Percentiles rank a stretch among this genome's conserved stretches.
Evolutionary conservation across 495 filamentous ascomycete species (phyloP).

Genomic region (Xylaria curta): DNA sequence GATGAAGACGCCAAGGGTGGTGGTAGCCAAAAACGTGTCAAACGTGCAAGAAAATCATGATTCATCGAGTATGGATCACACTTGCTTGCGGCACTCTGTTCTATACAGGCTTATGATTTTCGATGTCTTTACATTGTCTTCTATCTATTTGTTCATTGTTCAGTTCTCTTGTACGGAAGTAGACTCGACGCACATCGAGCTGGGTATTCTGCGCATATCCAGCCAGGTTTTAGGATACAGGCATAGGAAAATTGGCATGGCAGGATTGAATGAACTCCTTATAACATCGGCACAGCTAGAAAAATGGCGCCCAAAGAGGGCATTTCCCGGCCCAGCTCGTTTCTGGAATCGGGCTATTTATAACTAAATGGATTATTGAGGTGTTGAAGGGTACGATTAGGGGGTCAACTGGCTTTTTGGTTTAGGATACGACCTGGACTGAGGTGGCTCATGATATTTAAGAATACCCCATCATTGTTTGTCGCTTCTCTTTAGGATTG

Average conservation of each 20-base stretch:
- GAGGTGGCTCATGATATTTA: slow-evolving; percentile 19
- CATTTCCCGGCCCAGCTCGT: not conserved
- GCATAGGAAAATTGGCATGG: slow-evolving; percentile 20
- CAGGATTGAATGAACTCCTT: slow-evolving; percentile 4
- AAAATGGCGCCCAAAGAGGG: slow-evolving; percentile 17
- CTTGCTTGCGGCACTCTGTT: not conserved
- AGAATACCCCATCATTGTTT: slow-evolving; percentile 8
- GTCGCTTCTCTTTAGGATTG: not conserved
- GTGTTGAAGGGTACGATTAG: slow-evolving; percentile 2
- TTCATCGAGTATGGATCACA: not conserved
- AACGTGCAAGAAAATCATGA: slow-evolving; percentile 37
- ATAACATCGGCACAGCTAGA: slow-evolving; percentile 24
- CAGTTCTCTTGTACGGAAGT: slow-evolving; percentile 4
- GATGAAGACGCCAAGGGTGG: slow-evolving; percentile 35
- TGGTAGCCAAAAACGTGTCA: slow-evolving; percentile 29
- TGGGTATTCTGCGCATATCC: not conserved
- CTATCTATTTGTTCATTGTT: not conserved
- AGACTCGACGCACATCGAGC: not conserved
- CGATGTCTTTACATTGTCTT: not conserved
- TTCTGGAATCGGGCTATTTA: slow-evolving; percentile 6
- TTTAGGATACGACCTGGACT: not conserved
- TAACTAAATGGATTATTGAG: slow-evolving; percentile 14
- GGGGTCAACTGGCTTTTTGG: not conserved
- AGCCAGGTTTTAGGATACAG: slow-evolving; percentile 17
- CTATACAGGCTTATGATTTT: not conserved